phyloP scores from a whole-genome alignment of 768 basidiomycete species.

The Leccinum olivaceopallidum region DNA sequence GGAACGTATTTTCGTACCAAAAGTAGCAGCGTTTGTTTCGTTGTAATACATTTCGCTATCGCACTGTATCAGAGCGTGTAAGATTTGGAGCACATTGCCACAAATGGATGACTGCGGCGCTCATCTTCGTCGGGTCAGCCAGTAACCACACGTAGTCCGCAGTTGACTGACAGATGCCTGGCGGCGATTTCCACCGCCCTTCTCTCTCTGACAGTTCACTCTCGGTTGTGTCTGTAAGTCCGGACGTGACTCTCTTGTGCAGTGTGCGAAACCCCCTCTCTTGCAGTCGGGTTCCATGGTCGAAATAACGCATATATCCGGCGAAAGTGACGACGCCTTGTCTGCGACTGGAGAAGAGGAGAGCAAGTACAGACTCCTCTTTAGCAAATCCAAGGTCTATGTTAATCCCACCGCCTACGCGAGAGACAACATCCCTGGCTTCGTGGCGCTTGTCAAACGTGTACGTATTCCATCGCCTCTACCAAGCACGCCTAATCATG shows the following conservation, averaged over 20 bases:
- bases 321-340: slow-evolving; percentile 16
- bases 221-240: slow-evolving; percentile 49
- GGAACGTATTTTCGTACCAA: slow-evolving; percentile 95
- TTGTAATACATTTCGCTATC: slow-evolving; percentile 17
- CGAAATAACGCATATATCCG: slow-evolving; percentile 56
- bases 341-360: slow-evolving; percentile 45
- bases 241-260: not conserved
- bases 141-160: slow-evolving; percentile 6
- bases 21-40: slow-evolving; percentile 54
- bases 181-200: slow-evolving; percentile 20
- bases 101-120: slow-evolving; percentile 23
- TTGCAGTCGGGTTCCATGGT: slow-evolving; percentile 64
- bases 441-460: slow-evolving; percentile 87
- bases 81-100: slow-evolving; percentile 15
- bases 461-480: slow-evolving; percentile 43
- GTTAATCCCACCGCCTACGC: slow-evolving; percentile 92
- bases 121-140: slow-evolving; percentile 2
- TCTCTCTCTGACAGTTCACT: slow-evolving; percentile 47
- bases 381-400: slow-evolving; percentile 93
- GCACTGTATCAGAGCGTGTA: not conserved
- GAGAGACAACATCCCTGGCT: slow-evolving; percentile 93
- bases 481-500: slow-evolving; percentile 11
- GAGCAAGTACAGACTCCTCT: slow-evolving; percentile 70
- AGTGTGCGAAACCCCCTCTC: slow-evolving; percentile 10
- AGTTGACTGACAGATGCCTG: slow-evolving; percentile 6